phyloP scores from a whole-genome alignment of 306 rosid species.

The Ceratonia siliqua region DNA sequence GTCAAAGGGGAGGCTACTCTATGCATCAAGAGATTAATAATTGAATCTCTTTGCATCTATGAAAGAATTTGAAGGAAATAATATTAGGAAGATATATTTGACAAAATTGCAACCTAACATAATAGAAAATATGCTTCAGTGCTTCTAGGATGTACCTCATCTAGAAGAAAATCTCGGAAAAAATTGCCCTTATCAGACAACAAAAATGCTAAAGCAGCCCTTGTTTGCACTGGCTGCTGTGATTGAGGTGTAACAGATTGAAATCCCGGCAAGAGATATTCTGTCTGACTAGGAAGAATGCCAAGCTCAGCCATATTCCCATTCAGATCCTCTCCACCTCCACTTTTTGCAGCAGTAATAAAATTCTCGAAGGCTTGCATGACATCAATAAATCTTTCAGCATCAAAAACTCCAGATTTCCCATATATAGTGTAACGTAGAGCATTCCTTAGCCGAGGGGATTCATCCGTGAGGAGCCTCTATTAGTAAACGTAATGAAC shows the following conservation, averaged over 20 bases:
- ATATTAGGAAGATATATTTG: conserved; percentile 9
- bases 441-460: conserved; percentile 88
- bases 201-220: conserved; percentile 90
- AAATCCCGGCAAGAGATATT: conserved; percentile 53
- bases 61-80: conserved; percentile 4
- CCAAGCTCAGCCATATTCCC: conserved; percentile 96
- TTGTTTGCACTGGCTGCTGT: conserved; percentile 75
- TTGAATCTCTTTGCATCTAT: conserved; percentile 10
- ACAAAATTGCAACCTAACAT: conserved; percentile 18
- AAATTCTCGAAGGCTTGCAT: conserved; percentile 99
- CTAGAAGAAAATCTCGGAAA: conserved; percentile 95
- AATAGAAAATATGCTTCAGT: conserved; percentile 29
- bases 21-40: conserved; percentile 10
- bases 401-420: conserved; percentile 90
- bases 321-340: conserved; percentile 84
- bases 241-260: conserved; percentile 45
- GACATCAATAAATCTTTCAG: conserved; percentile 97
- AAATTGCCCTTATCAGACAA: conserved; percentile 88
- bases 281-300: conserved; percentile 47
- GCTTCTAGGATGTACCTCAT: conserved; percentile 69
- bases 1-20: neutral
- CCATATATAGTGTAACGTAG: conserved; percentile 95
- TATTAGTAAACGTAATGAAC: conserved; percentile 39
- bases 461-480: conserved; percentile 98
- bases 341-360: conserved; percentile 98